phyloP scores from a whole-genome alignment of 352 stramenopile genomes.

The Labyrinthula sp. region DNA sequence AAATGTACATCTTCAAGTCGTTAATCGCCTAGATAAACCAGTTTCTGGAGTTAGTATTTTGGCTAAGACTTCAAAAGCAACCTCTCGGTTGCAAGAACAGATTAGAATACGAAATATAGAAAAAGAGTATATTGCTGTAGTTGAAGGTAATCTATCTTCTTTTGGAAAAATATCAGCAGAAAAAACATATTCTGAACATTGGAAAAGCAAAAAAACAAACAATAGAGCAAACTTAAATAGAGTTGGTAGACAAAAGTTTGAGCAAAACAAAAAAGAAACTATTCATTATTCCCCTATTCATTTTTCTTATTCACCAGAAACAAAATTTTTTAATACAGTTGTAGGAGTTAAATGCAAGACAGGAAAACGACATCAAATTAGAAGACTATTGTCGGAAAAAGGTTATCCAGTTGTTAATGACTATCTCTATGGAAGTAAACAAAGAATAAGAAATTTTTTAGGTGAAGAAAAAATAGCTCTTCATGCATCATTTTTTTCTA shows the following conservation, averaged over 20 bases:
- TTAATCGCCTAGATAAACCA: constrained; percentile 12
- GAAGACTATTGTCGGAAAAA: constrained; percentile 41
- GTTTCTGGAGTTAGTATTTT: constrained; percentile 7
- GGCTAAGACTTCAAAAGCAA: constrained; percentile 4
- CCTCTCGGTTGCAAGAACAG: background rate
- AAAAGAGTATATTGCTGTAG: constrained; percentile 25
- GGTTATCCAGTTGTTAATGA: constrained; percentile 47
- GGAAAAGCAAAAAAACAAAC: too few relatives aligned
- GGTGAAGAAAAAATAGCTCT: too few relatives aligned
- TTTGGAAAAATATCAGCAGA: too few relatives aligned
- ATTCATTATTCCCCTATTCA: too few relatives aligned
- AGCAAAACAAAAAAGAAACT: too few relatives aligned
- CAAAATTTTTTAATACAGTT: too few relatives aligned
- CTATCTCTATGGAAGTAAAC: constrained; percentile 37
- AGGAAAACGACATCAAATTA: constrained; percentile 46
- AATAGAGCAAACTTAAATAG: too few relatives aligned
- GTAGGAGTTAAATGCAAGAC: constrained; percentile 32
- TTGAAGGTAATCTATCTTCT: constrained; percentile 9
- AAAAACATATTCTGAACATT: too few relatives aligned
- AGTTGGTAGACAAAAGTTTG: too few relatives aligned
- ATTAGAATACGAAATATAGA: constrained; percentile 7
- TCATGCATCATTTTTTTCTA: too few relatives aligned
- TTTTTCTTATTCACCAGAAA: too few relatives aligned
- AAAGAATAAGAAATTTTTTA: too few relatives aligned
- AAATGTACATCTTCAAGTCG: constrained; percentile 15